Evolutionary conservation across 129 eudicot species (phyloP).

Genomic region (Daucus carota): DNA sequence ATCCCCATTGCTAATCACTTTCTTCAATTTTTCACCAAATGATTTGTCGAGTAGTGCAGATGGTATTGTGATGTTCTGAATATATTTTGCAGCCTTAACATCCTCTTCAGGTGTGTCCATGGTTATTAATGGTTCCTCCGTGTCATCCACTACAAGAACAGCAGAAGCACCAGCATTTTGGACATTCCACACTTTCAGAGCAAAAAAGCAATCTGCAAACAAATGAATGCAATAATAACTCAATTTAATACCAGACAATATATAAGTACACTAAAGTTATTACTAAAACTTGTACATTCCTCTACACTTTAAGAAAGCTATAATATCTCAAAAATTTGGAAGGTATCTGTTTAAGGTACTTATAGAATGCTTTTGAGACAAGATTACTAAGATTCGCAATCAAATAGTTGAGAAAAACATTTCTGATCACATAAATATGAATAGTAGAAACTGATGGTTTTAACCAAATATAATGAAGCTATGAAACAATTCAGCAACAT

Average conservation of each 20-base stretch:
- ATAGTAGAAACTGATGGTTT: not conserved
- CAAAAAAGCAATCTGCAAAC: conserved; percentile 26
- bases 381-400: not conserved
- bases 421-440: not conserved
- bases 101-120: conserved; percentile 25
- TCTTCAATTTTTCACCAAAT: conserved; percentile 20
- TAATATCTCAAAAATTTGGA: not conserved
- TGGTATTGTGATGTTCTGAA: conserved; percentile 26
- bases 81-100: conserved; percentile 11
- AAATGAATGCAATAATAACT: not conserved
- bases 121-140: conserved; percentile 21
- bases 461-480: not conserved
- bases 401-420: not conserved
- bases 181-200: conserved; percentile 28
- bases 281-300: not conserved
- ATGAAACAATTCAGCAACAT: not conserved
- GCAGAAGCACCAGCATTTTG: conserved; percentile 31
- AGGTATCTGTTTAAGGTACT: not conserved
- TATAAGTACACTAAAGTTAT: not conserved
- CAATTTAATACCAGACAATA: not conserved
- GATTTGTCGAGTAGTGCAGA: conserved; percentile 20
- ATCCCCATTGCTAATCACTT: conserved; percentile 20
- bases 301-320: not conserved
- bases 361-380: not conserved
- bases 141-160: conserved; percentile 27